phyloP scores from a whole-genome alignment of 176 grass and related monocot genomes.

The Urochloa ruziziensis region DNA sequence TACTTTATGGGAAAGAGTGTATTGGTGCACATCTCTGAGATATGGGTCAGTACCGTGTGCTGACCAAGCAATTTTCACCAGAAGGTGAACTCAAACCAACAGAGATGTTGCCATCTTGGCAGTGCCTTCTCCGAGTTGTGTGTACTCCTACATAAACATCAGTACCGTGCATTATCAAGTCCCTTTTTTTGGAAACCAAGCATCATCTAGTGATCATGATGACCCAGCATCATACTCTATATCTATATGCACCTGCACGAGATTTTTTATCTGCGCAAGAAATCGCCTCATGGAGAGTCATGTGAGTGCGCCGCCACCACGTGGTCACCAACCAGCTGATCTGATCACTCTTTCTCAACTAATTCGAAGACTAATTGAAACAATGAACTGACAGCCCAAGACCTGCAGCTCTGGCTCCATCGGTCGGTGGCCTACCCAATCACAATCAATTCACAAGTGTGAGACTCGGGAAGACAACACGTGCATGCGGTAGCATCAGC shows the following conservation, averaged over 20 bases:
- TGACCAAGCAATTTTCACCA: background rate
- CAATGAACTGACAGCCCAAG: background rate
- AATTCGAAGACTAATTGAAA: background rate
- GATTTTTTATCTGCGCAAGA: background rate
- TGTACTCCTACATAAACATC: too few species aligned
- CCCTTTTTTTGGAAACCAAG: background rate
- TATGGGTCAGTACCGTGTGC: background rate
- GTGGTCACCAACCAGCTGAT: background rate
- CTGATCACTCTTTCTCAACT: background rate
- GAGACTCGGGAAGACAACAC: background rate
- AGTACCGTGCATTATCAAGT: background rate
- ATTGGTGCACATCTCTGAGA: background rate
- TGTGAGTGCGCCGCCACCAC: background rate
- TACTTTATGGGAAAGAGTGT: background rate
- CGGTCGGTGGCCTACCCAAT: background rate
- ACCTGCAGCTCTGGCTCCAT: background rate
- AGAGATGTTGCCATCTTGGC: background rate
- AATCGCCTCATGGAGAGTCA: background rate
- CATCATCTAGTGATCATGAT: background rate
- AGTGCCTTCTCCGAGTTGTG: too few species aligned
- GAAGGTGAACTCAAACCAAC: too few species aligned
- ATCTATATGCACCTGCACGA: background rate
- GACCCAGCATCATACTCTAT: background rate
- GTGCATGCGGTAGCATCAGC: background rate
- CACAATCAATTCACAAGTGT: too few species aligned